Evolutionary conservation across 1,284 basidiomycete species (phyloP).

Genomic region (Coniferiporia weirii): DNA sequence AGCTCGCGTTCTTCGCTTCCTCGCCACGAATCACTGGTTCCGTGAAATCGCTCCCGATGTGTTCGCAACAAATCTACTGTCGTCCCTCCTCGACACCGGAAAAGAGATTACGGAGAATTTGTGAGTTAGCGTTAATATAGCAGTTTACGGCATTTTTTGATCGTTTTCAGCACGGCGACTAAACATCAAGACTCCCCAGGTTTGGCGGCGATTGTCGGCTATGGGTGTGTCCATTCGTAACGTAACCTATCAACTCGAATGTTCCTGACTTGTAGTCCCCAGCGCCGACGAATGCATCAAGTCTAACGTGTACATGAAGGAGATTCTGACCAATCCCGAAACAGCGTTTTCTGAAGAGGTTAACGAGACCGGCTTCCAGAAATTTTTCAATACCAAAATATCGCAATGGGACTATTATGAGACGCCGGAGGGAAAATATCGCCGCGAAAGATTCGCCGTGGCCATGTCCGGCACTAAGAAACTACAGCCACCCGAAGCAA

Average conservation of each 20-base stretch:
- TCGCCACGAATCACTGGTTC: conserved; percentile 31
- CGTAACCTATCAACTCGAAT: neutral
- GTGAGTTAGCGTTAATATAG: neutral
- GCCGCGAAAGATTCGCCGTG: conserved; percentile 29
- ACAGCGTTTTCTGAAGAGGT: conserved; percentile 28
- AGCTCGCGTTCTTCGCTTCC: conserved; percentile 30
- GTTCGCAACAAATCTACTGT: conserved; percentile 32
- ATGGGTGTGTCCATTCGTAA: conserved; percentile 2
- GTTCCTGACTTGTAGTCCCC: neutral
- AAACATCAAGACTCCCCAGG: conserved; percentile 20
- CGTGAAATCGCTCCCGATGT: conserved; percentile 29
- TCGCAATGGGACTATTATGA: conserved; percentile 29
- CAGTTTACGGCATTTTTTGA: neutral
- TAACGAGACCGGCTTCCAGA: conserved; percentile 27
- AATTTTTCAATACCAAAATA: conserved; percentile 24
- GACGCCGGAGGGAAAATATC: conserved; percentile 24
- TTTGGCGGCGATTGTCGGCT: conserved; percentile 9
- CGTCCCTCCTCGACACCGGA: conserved; percentile 27
- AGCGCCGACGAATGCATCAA: conserved; percentile 30
- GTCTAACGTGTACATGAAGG: conserved; percentile 29
- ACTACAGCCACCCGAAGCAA: conserved; percentile 22
- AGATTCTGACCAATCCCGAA: conserved; percentile 30
- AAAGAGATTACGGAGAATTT: conserved; percentile 18
- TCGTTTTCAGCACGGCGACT: conserved; percentile 2
- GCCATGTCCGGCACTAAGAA: conserved; percentile 30